Conservation (phyloP, 192 early-diverging fungal species). For the Coemansia sp. region DNA sequence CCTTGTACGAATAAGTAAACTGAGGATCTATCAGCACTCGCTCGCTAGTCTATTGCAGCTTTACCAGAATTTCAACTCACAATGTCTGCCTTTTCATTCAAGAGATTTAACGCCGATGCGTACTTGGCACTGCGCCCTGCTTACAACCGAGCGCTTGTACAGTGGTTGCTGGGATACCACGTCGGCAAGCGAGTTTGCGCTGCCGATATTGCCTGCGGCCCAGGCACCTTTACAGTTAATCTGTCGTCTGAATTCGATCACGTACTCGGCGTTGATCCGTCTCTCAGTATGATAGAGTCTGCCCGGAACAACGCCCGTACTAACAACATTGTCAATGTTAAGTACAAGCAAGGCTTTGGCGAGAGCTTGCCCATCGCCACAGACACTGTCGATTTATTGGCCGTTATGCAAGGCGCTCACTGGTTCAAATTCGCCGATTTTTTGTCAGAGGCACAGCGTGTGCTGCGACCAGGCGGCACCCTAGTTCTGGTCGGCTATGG, state of each 20-base stretch:
- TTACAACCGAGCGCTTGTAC: conserved; percentile 15
- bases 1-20: background rate
- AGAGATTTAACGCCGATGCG: conserved; percentile 32
- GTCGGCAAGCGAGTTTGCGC: conserved; percentile 6
- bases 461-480: conserved; percentile 40
- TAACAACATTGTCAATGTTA: conserved; percentile 16
- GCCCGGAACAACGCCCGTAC: conserved; percentile 14
- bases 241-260: conserved; percentile 17
- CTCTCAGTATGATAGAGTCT: conserved; percentile 31
- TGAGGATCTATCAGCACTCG: background rate
- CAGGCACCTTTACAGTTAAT: conserved; percentile 33
- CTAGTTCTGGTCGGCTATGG: conserved; percentile 39
- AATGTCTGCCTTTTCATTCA: conserved; percentile 38
- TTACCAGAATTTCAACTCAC: background rate
- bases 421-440: conserved; percentile 31
- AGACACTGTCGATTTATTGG: conserved; percentile 30
- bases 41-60: background rate
- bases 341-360: conserved; percentile 24
- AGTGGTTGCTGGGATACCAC: conserved; percentile 34
- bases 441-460: conserved; percentile 28
- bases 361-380: conserved; percentile 30
- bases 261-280: conserved; percentile 32
- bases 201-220: conserved; percentile 40
- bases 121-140: conserved; percentile 38
- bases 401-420: conserved; percentile 47